Evolutionary conservation across 805 yeast genomes (phyloP), one percentile per base, ranked within the genome.

Genomic region (Candida taoyuanica): DNA sequence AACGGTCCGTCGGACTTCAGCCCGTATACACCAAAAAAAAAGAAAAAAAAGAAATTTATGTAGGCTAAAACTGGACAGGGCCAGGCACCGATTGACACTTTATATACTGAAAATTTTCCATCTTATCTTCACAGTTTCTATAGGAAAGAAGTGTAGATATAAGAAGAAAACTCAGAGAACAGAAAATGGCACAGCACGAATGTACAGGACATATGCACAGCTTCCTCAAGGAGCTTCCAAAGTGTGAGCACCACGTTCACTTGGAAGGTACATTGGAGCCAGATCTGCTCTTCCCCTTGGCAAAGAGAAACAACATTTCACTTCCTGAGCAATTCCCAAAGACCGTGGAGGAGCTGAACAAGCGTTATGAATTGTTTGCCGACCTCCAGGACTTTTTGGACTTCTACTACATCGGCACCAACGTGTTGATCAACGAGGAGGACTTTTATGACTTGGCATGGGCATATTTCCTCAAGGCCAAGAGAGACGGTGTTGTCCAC

Each of bases 161-260:
- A n/a, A n/a, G n/a, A n/a, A n/a, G n/a, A 8, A 12, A 25, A 28
- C 30, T 14, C 14, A 6, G 18, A 28, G 6, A 6, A 17, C 4
- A 18, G 5, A 33, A 21, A 29, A 51, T 51, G 50, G 47, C 55
- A 7, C 47, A 46, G 16, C 50, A 54, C 55, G 62, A 62, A 38
- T 61, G 70, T 37, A 39, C 56, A 21, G 53, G 53, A 13, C 59
- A 63, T 37, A 68, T 72, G 68, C 63, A 62, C 38, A 52, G 59
- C 42, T 84, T 83, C 59, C 68, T 84, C 34, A 65, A 60, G 29
- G 91, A 81, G 49, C 66, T 85, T 35, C 95, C 95, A 42, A 85
- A 85, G 61, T 85, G 93, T 65, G 95, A 85, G 59, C 91, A 85
- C 58, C 95, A 85, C 56, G 74, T 85, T 44, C 95, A 85, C 61